Conservation (phyloP, 2,329 filamentous ascomycete species). For the Cladosporium sp. region DNA sequence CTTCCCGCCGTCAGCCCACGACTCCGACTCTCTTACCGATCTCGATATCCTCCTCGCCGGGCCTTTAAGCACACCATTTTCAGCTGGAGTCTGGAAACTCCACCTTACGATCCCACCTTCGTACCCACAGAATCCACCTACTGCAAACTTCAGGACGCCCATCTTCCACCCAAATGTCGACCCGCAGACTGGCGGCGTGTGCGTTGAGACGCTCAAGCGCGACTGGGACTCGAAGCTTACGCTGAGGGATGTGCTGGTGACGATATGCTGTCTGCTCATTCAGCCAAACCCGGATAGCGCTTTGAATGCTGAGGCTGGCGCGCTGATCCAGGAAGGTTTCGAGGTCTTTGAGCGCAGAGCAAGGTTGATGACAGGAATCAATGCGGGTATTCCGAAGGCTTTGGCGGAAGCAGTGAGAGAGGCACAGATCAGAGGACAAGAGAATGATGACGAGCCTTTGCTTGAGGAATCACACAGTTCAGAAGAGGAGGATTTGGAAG, state of each 20-base stretch:
- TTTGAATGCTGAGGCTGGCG: constrained; percentile 57
- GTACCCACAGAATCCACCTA: constrained; percentile 52
- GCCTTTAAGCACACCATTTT: constrained; percentile 57
- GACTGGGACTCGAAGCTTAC: constrained; percentile 59
- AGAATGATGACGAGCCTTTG: constrained; percentile 13
- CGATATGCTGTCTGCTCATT: constrained; percentile 60
- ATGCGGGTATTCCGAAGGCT: constrained; percentile 50
- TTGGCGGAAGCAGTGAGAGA: constrained; percentile 45
- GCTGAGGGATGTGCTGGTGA: constrained; percentile 55
- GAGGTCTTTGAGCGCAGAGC: constrained; percentile 54
- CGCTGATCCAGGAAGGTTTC: constrained; percentile 57
- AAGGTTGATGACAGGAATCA: constrained; percentile 58
- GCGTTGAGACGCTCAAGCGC: constrained; percentile 61
- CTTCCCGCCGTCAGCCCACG: constrained; percentile 41
- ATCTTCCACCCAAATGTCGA: constrained; percentile 65
- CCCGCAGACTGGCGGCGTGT: constrained; percentile 57
- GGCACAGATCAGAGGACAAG: constrained; percentile 49
- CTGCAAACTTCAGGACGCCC: constrained; percentile 56
- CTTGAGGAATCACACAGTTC: constrained; percentile 4
- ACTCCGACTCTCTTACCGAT: constrained; percentile 52
- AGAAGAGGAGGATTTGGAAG: constrained; percentile 16
- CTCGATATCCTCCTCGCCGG: constrained; percentile 57
- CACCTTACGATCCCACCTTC: constrained; percentile 56
- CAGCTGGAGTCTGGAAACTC: constrained; percentile 55
- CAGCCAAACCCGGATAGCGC: constrained; percentile 62